Percentiles rank a stretch among this genome's conserved stretches.
Evolutionary conservation across 225 moss, liverwort and hornwort genomes (phyloP).

Genomic region (Takakia lepidozioides): DNA sequence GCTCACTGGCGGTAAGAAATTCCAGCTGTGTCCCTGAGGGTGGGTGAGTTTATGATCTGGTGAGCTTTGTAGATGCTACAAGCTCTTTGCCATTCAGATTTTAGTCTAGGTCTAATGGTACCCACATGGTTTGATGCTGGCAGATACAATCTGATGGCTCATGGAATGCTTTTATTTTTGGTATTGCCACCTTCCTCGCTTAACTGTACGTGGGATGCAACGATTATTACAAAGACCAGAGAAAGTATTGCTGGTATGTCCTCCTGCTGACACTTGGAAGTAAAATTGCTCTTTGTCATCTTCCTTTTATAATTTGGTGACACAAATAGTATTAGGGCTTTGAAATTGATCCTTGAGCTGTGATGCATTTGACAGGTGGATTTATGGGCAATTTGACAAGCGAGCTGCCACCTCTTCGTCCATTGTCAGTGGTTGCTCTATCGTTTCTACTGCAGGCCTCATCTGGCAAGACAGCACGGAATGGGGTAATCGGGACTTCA

Average conservation of each 20-base stretch:
- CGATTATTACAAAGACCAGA: conserved; percentile 43
- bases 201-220: conserved; percentile 22
- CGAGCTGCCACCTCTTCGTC: conserved; percentile 73
- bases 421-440: conserved; percentile 65
- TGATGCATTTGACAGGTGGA: conserved; percentile 32
- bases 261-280: no score
- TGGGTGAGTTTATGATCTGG: no score
- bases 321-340: no score
- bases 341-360: no score
- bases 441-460: conserved; percentile 67
- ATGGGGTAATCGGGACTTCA: conserved; percentile 18
- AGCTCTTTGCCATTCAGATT: no score
- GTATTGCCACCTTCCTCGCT: conserved; percentile 56
- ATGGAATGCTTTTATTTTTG: conserved; percentile 76
- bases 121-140: conserved; percentile 4
- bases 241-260: conserved; percentile 64
- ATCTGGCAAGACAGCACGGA: conserved; percentile 17
- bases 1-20: conserved; percentile 48
- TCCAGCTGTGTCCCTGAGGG: not conserved
- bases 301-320: no score
- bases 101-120: no score
- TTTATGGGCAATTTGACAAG: conserved; percentile 70
- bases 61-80: no score
- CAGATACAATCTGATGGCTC: conserved; percentile 83
- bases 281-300: no score